These are phyloP conservation scores for Yamadazyma spencermartinsiae DNA, from an alignment of 1,139 yeast species.

Conservation along the genomic window DNA sequence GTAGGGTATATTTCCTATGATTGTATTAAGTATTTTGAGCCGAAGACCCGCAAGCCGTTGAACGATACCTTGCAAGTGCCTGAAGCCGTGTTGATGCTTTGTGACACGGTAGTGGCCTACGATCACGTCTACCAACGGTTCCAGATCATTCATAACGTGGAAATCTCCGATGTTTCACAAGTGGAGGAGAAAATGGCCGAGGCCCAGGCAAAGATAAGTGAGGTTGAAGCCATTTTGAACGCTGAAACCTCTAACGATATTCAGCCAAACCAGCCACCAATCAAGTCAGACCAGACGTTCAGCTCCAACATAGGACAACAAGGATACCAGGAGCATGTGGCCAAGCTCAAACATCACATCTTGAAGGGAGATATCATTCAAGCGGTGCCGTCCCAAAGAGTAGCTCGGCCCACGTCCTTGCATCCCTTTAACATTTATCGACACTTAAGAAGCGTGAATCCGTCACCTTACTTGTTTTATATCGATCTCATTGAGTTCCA, in stretches of 20 bases:
- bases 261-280: constrained; percentile 65
- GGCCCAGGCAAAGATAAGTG: constrained; percentile 59
- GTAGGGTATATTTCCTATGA: constrained; percentile 94
- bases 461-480: constrained; percentile 94
- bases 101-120: constrained; percentile 85
- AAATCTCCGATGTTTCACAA: constrained; percentile 39
- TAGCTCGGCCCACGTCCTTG: constrained; percentile 88
- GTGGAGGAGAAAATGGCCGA: constrained; percentile 51
- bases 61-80: constrained; percentile 83
- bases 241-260: constrained; percentile 37
- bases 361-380: constrained; percentile 91
- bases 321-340: constrained; percentile 86
- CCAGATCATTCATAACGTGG: constrained; percentile 82
- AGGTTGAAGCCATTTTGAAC: constrained; percentile 53
- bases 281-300: constrained; percentile 63
- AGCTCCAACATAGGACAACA: constrained; percentile 89
- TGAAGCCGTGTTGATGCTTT: constrained; percentile 88
- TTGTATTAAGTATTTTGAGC: constrained; percentile 95
- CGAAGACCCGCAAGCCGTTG: constrained; percentile 72
- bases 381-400: constrained; percentile 96
- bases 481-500: constrained; percentile 91
- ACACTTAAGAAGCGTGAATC: constrained; percentile 92
- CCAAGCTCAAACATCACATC: constrained; percentile 74
- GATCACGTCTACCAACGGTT: constrained; percentile 93
- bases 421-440: constrained; percentile 97